Conservation (phyloP, 75 land plant genomes). For the Cupressus sempervirens region DNA sequence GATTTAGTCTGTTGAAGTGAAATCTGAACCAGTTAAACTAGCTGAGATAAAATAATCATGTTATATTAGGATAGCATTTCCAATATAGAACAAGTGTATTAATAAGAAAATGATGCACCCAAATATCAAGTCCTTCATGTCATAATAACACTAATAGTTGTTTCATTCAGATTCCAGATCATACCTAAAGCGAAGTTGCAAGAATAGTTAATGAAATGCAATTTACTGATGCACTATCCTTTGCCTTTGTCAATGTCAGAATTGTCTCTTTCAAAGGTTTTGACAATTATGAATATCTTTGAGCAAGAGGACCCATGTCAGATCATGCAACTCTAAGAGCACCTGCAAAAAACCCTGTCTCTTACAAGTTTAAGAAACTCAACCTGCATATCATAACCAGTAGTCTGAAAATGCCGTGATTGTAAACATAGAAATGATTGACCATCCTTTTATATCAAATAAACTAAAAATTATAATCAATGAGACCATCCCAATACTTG, state of each 20-base stretch:
- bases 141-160: background rate
- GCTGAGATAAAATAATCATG: background rate
- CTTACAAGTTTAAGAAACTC: constrained; percentile 83
- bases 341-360: constrained; percentile 47
- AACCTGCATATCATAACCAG: constrained; percentile 41
- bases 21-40: background rate
- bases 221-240: constrained; percentile 44
- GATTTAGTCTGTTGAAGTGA: background rate
- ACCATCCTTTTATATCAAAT: background rate
- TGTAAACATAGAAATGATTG: background rate
- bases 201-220: constrained; percentile 54
- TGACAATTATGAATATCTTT: constrained; percentile 54
- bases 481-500: constrained; percentile 45
- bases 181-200: constrained; percentile 87
- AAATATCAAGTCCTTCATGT: background rate
- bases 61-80: background rate
- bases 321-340: constrained; percentile 77
- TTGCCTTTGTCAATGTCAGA: constrained; percentile 63
- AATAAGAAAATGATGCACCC: background rate
- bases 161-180: background rate
- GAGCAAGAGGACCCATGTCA: constrained; percentile 90
- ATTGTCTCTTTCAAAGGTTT: constrained; percentile 94
- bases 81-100: background rate
- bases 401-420: constrained; percentile 2
- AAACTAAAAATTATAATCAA: background rate